A percentile compares a stretch with the other conserved stretches of the same genome.
Conservation (phyloP, 106 monocot species). For the Dioscorea dumetorum region DNA sequence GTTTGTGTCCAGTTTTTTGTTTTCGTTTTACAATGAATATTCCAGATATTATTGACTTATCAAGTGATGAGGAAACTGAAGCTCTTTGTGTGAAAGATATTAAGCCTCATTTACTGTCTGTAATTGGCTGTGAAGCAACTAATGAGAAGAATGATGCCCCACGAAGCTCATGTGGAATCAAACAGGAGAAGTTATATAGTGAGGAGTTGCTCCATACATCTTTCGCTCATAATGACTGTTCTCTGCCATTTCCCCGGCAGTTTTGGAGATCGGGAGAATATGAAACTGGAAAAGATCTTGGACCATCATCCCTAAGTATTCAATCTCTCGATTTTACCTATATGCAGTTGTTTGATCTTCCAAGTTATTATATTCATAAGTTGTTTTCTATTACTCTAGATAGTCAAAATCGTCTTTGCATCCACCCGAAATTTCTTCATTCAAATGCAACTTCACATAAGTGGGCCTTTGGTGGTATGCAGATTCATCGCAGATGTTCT, state of each 20-base stretch:
- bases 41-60: slow-evolving; percentile 34
- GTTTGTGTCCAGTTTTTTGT: too few relatives aligned
- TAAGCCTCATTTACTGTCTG: slow-evolving; percentile 14
- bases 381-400: slow-evolving; percentile 22
- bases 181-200: slow-evolving; percentile 5
- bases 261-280: slow-evolving; percentile 95
- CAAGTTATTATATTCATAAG: background rate
- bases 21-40: slow-evolving; percentile 18
- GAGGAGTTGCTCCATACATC: background rate
- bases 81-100: slow-evolving; percentile 16
- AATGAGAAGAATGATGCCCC: background rate
- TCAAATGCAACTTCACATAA: slow-evolving; percentile 99
- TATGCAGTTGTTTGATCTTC: background rate
- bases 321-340: background rate
- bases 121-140: slow-evolving; percentile 3
- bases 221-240: slow-evolving; percentile 2
- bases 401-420: slow-evolving; percentile 57
- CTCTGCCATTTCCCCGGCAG: slow-evolving; percentile 37
- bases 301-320: slow-evolving; percentile 25
- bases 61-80: slow-evolving; percentile 51
- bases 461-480: slow-evolving; percentile 94
- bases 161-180: slow-evolving; percentile 1
- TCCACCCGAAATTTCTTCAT: slow-evolving; percentile 95
- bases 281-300: slow-evolving; percentile 21
- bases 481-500: background rate